A percentile compares a stretch with the other conserved stretches of the same genome.
Conservation (phyloP, 805 yeast genomes). For the Wickerhamomyces silvicola region DNA sequence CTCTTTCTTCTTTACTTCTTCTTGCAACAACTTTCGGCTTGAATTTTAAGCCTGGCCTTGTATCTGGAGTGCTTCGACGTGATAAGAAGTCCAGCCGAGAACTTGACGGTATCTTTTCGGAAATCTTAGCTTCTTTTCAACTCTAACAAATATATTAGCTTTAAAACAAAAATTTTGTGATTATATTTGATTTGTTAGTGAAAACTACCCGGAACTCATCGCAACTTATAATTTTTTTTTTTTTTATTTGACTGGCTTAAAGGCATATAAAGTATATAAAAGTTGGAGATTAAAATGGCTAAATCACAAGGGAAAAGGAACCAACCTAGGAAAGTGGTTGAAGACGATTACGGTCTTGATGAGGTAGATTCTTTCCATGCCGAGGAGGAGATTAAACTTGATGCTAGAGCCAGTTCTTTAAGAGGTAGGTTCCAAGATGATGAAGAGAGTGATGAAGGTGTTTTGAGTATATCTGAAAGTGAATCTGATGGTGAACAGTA, state of each 20-base stretch:
- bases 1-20: constrained; percentile 78
- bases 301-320: constrained; percentile 9
- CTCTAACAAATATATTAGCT: background rate
- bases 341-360: constrained; percentile 42
- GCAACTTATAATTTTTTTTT: background rate
- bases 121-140: constrained; percentile 7
- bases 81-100: constrained; percentile 33
- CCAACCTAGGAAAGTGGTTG: constrained; percentile 5
- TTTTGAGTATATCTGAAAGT: constrained; percentile 38
- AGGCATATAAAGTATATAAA: constrained; percentile 1
- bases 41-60: constrained; percentile 60
- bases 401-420: constrained; percentile 49
- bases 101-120: constrained; percentile 18
- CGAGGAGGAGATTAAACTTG: constrained; percentile 47
- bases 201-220: constrained; percentile 3
- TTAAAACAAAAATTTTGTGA: background rate
- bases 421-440: too few relatives aligned
- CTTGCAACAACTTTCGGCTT: constrained; percentile 85
- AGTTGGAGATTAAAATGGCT: constrained; percentile 13
- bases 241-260: background rate
- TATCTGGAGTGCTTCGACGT: constrained; percentile 21
- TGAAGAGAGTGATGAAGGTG: constrained; percentile 47
- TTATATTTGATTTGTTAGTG: background rate
- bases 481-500: constrained; percentile 27
- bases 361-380: constrained; percentile 67